Percentiles rank a stretch among this genome's conserved stretches.
Evolutionary conservation across 2,329 filamentous ascomycete genomes (phyloP).

Genomic region (Botrytis hyacinthi): DNA sequence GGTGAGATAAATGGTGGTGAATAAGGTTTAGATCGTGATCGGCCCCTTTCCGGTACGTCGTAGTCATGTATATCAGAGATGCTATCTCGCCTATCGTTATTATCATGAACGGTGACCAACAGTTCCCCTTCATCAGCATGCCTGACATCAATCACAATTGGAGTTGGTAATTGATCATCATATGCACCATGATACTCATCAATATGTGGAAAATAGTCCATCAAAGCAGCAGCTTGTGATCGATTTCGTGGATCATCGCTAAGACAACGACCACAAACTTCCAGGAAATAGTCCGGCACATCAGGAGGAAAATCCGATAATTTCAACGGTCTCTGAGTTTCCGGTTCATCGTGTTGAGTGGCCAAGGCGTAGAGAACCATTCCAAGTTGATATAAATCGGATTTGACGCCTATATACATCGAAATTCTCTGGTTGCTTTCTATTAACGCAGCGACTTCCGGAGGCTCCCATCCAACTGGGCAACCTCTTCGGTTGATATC

Average conservation of each 20-base stretch:
- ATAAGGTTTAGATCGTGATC: slow-evolving; percentile 33
- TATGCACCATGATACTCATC: slow-evolving; percentile 26
- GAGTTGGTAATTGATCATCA: slow-evolving; percentile 25
- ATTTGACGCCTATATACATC: slow-evolving; percentile 98
- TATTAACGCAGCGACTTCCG: slow-evolving; percentile 82
- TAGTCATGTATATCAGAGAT: slow-evolving; percentile 16
- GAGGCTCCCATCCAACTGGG: slow-evolving; percentile 95
- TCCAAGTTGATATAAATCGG: slow-evolving; percentile 90
- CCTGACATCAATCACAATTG: slow-evolving; percentile 36
- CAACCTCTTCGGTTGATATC: slow-evolving; percentile 98
- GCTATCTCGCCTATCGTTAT: not conserved
- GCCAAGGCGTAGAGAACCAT: slow-evolving; percentile 95
- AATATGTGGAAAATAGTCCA: slow-evolving; percentile 63
- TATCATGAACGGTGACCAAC: slow-evolving; percentile 19
- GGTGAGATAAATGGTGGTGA: slow-evolving; percentile 21
- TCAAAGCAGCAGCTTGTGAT: slow-evolving; percentile 68
- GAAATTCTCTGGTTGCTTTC: slow-evolving; percentile 85
- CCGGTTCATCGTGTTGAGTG: slow-evolving; percentile 85
- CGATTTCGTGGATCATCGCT: slow-evolving; percentile 70
- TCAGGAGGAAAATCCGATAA: slow-evolving; percentile 54
- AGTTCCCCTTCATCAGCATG: slow-evolving; percentile 23
- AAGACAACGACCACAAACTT: slow-evolving; percentile 69
- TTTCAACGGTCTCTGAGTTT: slow-evolving; percentile 70
- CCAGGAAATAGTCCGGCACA: slow-evolving; percentile 80
- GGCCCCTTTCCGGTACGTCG: slow-evolving; percentile 35